Base-by-base conservation (phyloP, 2,329 filamentous ascomycete species). In the Penicillium paneum region DNA sequence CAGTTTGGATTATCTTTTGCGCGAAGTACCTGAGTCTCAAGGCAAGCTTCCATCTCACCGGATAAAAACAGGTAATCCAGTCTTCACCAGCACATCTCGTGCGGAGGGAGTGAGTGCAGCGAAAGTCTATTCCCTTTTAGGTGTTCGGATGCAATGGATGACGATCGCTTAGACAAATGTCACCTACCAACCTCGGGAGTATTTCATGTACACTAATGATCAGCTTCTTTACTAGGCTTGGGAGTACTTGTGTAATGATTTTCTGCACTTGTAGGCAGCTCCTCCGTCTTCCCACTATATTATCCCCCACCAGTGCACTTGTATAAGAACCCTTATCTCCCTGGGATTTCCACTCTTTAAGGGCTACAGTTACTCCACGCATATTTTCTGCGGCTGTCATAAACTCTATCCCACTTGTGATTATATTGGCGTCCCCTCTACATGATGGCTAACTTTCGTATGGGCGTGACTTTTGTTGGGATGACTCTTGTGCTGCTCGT, bases 401-500 rank as follows among this genome's bases (percentile, higher is more conserved):
- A n/a, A 52, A 48, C 29, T 41, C 26, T 32, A 52, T 54, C 50
- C 39, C 46, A 10, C 28, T 45, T n/a, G 13, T 10, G 7, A 17
- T 36, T 36, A 38, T 21, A 34, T 39, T 36, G 41, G 34, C 24
- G 42, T 47, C 15, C 26, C 21, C 15, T 49, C 39, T 28, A 44
- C 17, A 63, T n/a, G 21, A 74, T 73, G 71, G 63, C 67, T 32
- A 66, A 64, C 47, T 45, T 64, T 41, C 65, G 63, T 34, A 48
- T 68, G 19, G 61, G 65, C 36, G 49, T 62, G 34, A 62, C 63
- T 4, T 46, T 72, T 31, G 64, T 58, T 28, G 67, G 63, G 32
- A 57, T 67, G 24, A 58, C 65, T 19, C 39, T 71, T 39, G 56
- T 64, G 6, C 55, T 66, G 17, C 50, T 75, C 35, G 56, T 72